A percentile compares a stretch with the other conserved stretches of the same genome.
These are phyloP conservation scores for Begonia masoniana DNA, from an alignment of 306 rosid genomes.

Conservation along the genomic window DNA sequence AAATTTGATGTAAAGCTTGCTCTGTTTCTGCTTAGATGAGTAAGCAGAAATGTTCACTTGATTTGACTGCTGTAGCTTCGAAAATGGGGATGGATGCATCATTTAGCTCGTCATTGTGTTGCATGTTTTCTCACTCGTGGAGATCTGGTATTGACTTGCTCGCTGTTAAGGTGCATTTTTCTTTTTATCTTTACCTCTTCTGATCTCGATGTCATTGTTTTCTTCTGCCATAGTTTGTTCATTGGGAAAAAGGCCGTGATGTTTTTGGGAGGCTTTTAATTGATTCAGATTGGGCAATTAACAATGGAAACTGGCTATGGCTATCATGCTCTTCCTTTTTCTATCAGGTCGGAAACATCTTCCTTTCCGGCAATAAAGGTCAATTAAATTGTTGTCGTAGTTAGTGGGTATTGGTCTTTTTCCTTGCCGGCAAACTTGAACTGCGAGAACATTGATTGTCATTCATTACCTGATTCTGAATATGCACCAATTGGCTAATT, in stretches of 20 bases:
- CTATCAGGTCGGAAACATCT: conserved; percentile 52
- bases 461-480: too few species aligned
- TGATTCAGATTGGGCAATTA: conserved; percentile 95
- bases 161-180: neutral
- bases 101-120: conserved; percentile 85
- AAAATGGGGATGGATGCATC: conserved; percentile 99
- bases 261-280: conserved; percentile 90
- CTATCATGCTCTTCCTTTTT: conserved; percentile 89
- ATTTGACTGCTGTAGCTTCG: conserved; percentile 48
- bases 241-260: conserved; percentile 94
- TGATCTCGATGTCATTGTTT: conserved; percentile 8
- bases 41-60: neutral
- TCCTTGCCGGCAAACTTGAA: too few species aligned
- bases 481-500: too few species aligned
- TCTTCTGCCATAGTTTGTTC: conserved; percentile 48
- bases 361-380: too few species aligned
- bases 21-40: conserved; percentile 8
- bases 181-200: conserved; percentile 5
- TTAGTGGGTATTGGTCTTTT: too few species aligned
- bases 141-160: conserved; percentile 48
- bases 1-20: neutral
- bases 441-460: too few species aligned
- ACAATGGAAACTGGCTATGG: conserved; percentile 96
- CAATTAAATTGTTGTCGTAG: too few species aligned
- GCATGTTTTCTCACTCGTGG: conserved; percentile 93